Conservation (phyloP, 2,329 filamentous ascomycete genomes). For the Colletotrichum cuscutae region DNA sequence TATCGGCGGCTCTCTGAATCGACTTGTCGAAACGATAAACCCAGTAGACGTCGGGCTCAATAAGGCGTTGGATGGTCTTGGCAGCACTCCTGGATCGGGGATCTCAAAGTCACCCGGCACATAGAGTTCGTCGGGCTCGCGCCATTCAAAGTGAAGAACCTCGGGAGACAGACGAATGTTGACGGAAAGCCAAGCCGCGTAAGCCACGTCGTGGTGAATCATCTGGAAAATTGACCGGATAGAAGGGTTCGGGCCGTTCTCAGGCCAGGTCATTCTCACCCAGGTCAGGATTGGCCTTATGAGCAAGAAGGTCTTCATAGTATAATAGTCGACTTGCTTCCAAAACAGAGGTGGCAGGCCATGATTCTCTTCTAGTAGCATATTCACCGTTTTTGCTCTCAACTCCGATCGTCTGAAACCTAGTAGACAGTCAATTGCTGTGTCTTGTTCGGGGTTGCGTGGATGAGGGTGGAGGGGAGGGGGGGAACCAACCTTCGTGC, state of each 20-base stretch:
- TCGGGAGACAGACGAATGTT: slow-evolving; percentile 40
- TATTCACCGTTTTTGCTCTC: slow-evolving; percentile 39
- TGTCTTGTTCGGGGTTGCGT: neutral
- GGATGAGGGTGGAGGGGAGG: neutral
- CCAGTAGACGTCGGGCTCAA: neutral
- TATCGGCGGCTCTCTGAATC: too few relatives aligned
- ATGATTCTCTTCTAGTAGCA: slow-evolving; percentile 37
- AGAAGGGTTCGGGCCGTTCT: neutral
- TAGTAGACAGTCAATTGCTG: slow-evolving; percentile 29
- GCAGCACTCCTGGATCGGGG: slow-evolving; percentile 22
- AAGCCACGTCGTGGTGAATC: slow-evolving; percentile 43
- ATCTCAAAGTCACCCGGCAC: slow-evolving; percentile 37
- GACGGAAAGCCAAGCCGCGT: slow-evolving; percentile 45
- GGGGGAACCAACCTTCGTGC: slow-evolving; percentile 41
- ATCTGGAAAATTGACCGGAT: slow-evolving; percentile 13
- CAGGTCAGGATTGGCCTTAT: slow-evolving; percentile 40
- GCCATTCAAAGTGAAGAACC: slow-evolving; percentile 40
- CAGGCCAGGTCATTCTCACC: slow-evolving; percentile 25
- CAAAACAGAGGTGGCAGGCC: slow-evolving; percentile 43
- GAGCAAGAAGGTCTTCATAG: slow-evolving; percentile 37
- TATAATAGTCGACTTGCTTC: slow-evolving; percentile 43
- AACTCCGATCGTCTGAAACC: slow-evolving; percentile 44
- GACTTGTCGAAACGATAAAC: neutral
- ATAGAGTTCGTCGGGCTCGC: slow-evolving; percentile 41
- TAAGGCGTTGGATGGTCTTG: neutral